A percentile compares a stretch with the other conserved stretches of the same genome.
These are phyloP conservation scores for Funneliformis caledonium DNA, from an alignment of 371 early-diverging fungal genomes.

Conservation along the genomic window DNA sequence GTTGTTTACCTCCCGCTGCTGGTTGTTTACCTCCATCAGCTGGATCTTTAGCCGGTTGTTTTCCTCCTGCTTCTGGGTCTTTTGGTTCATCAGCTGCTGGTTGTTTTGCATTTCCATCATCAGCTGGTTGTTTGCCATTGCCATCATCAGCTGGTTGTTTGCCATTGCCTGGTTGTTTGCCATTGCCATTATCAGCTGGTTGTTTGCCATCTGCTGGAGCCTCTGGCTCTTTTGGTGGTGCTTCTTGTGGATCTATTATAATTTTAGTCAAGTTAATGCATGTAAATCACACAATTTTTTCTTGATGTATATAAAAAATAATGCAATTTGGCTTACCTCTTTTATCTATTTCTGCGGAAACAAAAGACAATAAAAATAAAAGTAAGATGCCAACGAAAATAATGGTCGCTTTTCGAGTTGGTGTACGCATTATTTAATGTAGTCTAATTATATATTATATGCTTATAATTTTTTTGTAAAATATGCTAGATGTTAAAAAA, in stretches of 20 bases:
- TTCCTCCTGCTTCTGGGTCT: background rate
- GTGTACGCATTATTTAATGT: background rate
- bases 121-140: background rate
- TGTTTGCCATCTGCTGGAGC: background rate
- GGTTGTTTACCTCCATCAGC: background rate
- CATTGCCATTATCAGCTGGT: background rate
- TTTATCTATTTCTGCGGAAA: background rate
- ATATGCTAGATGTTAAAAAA: no score
- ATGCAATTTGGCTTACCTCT: background rate
- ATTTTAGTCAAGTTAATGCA: background rate
- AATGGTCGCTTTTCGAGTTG: background rate
- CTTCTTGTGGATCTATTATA: background rate
- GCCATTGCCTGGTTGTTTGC: background rate
- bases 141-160: background rate
- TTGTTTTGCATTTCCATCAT: background rate
- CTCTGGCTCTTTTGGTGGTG: background rate
- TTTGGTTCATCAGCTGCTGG: background rate
- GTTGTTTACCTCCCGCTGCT: background rate
- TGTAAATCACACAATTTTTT: background rate
- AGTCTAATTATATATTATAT: no score
- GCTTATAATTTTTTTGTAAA: no score
- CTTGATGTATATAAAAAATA: background rate
- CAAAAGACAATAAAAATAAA: conserved; percentile 2
- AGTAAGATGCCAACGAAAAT: background rate
- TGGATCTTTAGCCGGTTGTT: no score